These are phyloP conservation scores for Solanum clarkiae DNA, from an alignment of 257 asterid genomes.

Conservation along the genomic window DNA sequence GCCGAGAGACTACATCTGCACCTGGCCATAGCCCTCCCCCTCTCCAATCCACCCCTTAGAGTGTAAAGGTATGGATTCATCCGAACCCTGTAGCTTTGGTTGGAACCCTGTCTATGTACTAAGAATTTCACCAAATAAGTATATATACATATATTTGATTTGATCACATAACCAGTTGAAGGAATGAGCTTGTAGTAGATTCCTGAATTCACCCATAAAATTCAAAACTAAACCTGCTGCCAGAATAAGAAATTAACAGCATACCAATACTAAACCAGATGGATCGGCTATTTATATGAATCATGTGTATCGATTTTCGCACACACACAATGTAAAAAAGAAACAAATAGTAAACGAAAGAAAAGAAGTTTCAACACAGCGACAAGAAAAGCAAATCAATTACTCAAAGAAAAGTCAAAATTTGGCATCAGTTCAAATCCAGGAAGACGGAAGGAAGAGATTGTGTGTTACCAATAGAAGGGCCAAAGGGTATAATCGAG, in stretches of 20 bases:
- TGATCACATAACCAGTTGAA: neutral
- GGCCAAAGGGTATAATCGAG: constrained; percentile 78
- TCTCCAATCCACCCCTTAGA: no score
- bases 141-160: neutral
- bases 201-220: neutral
- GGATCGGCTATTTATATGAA: neutral
- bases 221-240: neutral
- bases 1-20: neutral
- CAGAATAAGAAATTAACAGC: neutral
- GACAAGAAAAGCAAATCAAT: neutral
- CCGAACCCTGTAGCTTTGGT: neutral
- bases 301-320: neutral
- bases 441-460: neutral
- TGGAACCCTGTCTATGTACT: neutral
- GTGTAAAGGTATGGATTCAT: neutral
- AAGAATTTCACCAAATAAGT: neutral
- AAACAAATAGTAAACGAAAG: neutral
- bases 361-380: neutral
- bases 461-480: constrained; percentile 31
- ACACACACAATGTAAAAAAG: neutral
- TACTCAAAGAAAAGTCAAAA: neutral
- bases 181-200: neutral
- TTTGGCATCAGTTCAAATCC: neutral
- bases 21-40: neutral
- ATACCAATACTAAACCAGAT: neutral